These are phyloP conservation scores for Phenoliferia sp. DNA, from an alignment of 1,284 basidiomycete species.

Conservation along the genomic window DNA sequence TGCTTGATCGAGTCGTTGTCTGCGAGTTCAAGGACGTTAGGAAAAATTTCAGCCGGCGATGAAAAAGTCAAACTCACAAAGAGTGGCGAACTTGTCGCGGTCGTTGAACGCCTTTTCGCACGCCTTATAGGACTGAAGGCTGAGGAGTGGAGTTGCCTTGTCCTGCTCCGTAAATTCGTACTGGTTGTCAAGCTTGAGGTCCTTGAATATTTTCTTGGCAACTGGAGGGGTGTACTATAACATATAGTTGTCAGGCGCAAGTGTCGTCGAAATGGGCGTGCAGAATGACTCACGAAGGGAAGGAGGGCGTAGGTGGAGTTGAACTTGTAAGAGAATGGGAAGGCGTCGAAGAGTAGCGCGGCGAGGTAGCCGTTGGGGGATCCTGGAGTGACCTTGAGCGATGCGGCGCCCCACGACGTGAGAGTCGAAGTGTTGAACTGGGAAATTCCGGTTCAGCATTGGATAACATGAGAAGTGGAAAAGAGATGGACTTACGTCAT, in stretches of 20 bases:
- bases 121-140: slow-evolving; percentile 2
- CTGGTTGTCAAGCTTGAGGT: slow-evolving; percentile 50
- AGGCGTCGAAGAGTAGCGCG: slow-evolving; percentile 60
- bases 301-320: slow-evolving; percentile 75
- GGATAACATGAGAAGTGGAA: neutral
- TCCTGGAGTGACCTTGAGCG: neutral
- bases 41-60: neutral
- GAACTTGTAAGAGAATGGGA: slow-evolving; percentile 62
- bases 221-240: neutral
- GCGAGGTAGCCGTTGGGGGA: slow-evolving; percentile 4
- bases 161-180: slow-evolving; percentile 48
- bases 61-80: slow-evolving; percentile 7
- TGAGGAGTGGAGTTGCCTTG: neutral
- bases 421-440: slow-evolving; percentile 66
- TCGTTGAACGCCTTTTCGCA: slow-evolving; percentile 1
- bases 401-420: slow-evolving; percentile 45
- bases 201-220: neutral
- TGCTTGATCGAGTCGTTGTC: slow-evolving; percentile 10
- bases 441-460: neutral
- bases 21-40: neutral
- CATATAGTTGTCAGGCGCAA: no score
- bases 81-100: slow-evolving; percentile 1
- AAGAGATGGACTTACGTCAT: slow-evolving; percentile 48
- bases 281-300: slow-evolving; percentile 51
- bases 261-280: neutral